Conservation (phyloP, 2,329 filamentous ascomycete genomes). For the Didymella lethalis region DNA sequence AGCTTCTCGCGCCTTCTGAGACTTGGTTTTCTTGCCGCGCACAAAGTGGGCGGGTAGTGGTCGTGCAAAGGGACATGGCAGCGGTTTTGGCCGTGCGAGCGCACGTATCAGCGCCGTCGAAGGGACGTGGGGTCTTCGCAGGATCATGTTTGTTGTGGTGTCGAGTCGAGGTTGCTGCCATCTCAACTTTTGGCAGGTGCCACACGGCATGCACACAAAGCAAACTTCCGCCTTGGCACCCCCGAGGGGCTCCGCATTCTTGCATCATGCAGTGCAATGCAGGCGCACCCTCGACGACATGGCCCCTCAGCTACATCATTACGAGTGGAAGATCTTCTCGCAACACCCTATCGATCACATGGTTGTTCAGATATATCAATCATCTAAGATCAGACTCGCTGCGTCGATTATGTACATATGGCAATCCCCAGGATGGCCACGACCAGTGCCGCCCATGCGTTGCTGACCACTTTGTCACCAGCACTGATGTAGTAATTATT, state of each 20-base stretch:
- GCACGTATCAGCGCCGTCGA: slow-evolving; percentile 38
- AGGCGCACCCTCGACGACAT: not conserved
- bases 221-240: slow-evolving; percentile 37
- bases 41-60: slow-evolving; percentile 26
- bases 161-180: not conserved
- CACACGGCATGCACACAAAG: slow-evolving; percentile 10
- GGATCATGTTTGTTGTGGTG: slow-evolving; percentile 4
- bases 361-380: not conserved
- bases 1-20: slow-evolving; percentile 21
- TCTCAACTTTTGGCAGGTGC: slow-evolving; percentile 22
- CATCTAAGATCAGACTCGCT: no score
- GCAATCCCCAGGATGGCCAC: slow-evolving; percentile 4
- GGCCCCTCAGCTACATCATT: not conserved
- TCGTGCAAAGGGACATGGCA: slow-evolving; percentile 31
- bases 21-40: slow-evolving; percentile 35
- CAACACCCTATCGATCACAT: not conserved
- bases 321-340: no score
- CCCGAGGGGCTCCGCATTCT: slow-evolving; percentile 30
- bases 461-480: slow-evolving; percentile 12
- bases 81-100: slow-evolving; percentile 31
- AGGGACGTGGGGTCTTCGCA: slow-evolving; percentile 36
- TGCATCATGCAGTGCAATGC: not conserved
- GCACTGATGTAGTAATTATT: slow-evolving; percentile 10
- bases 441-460: slow-evolving; percentile 15
- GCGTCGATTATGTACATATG: slow-evolving; percentile 1